Conservation (phyloP, 805 yeast genomes). For the Kodamaea kaohsiungensis region DNA sequence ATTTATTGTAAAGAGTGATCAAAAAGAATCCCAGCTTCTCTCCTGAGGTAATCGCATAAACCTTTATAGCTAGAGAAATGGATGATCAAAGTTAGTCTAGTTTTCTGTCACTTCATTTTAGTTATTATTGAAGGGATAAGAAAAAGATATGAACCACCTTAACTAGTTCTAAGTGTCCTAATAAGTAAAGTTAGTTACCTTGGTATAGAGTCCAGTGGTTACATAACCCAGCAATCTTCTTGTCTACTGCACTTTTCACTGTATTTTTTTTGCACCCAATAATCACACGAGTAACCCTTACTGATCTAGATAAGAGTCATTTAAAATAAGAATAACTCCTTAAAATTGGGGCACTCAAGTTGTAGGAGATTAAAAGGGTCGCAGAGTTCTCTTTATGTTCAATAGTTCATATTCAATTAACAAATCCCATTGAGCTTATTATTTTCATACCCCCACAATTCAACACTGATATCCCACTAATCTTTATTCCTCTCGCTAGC, state of each 20-base stretch:
- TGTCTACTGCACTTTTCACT: neutral
- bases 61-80: neutral
- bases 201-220: too few species aligned
- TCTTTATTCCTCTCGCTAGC: neutral
- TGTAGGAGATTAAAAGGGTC: neutral
- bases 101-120: too few species aligned
- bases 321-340: neutral
- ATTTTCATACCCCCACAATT: neutral
- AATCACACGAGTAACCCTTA: neutral
- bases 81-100: neutral
- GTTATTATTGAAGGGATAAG: too few species aligned
- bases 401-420: neutral
- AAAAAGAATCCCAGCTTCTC: too few species aligned
- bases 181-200: too few species aligned
- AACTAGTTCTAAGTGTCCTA: too few species aligned
- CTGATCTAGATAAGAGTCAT: too few species aligned
- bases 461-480: neutral
- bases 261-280: neutral
- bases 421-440: neutral
- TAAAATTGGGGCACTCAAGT: neutral
- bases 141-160: neutral
- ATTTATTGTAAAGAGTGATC: too few species aligned
- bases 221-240: neutral
- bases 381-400: neutral
- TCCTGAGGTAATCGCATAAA: too few species aligned